Evolutionary conservation across 805 yeast species (phyloP).

Genomic region (Wickerhamiella parazyma): DNA sequence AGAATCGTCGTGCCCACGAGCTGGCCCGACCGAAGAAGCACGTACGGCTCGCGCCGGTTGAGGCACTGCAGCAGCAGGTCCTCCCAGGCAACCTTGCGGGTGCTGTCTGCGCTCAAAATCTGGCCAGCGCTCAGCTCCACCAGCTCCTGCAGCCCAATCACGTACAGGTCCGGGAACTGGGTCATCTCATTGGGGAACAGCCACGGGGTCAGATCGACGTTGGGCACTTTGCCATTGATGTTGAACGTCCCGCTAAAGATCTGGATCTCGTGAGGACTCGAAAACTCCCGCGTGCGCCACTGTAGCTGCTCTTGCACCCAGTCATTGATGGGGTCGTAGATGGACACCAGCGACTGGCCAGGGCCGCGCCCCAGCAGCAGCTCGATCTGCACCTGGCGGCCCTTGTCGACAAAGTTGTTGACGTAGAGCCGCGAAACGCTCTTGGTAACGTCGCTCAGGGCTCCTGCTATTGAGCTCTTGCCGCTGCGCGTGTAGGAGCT

Average conservation of each 20-base stretch:
- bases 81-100: conserved; percentile 72
- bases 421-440: conserved; percentile 91
- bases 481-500: conserved; percentile 91
- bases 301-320: conserved; percentile 56
- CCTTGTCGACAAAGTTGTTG: conserved; percentile 87
- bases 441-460: conserved; percentile 92
- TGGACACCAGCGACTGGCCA: conserved; percentile 51
- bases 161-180: conserved; percentile 58
- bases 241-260: conserved; percentile 79
- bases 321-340: conserved; percentile 82
- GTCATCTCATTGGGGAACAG: conserved; percentile 45
- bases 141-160: conserved; percentile 89
- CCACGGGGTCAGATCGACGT: conserved; percentile 60
- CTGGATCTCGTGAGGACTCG: conserved; percentile 44
- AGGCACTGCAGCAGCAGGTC: conserved; percentile 46
- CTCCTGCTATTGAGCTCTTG: conserved; percentile 93
- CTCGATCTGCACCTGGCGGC: conserved; percentile 82
- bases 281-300: conserved; percentile 38
- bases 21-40: conserved; percentile 68
- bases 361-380: conserved; percentile 68
- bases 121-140: conserved; percentile 89
- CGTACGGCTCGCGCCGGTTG: conserved; percentile 44
- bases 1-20: conserved; percentile 77
- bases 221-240: conserved; percentile 55
- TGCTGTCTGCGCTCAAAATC: conserved; percentile 71